Evolutionary conservation across 495 filamentous ascomycete genomes (phyloP).

Genomic region (Aspergillus cavernicola): DNA sequence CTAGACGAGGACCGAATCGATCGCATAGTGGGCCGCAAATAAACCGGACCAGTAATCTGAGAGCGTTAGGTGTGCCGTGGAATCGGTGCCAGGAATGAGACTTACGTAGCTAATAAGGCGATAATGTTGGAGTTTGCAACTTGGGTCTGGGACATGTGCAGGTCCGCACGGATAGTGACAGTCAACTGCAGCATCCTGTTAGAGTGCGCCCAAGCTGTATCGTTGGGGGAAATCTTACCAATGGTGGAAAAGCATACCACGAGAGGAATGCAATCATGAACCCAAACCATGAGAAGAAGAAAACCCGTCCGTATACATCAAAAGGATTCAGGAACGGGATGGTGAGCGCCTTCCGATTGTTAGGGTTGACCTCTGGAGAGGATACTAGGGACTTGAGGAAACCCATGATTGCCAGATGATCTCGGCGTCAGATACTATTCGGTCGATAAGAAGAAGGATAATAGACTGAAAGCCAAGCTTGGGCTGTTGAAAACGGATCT

Average conservation of each 20-base stretch:
- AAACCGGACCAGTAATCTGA: constrained; percentile 74
- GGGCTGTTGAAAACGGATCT: not conserved
- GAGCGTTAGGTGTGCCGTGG: constrained; percentile 15
- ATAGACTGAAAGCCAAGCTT: constrained; percentile 1
- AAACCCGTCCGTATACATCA: constrained; percentile 81
- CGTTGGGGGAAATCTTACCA: constrained; percentile 48
- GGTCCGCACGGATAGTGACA: constrained; percentile 72
- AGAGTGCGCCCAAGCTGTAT: not conserved
- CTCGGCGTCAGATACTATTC: not conserved
- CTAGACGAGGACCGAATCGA: constrained; percentile 73
- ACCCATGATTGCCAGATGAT: constrained; percentile 12
- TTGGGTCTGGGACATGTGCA: constrained; percentile 65
- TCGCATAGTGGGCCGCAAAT: constrained; percentile 82
- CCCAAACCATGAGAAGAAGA: constrained; percentile 92
- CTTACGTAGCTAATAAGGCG: constrained; percentile 80
- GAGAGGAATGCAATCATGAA: constrained; percentile 96
- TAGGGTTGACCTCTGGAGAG: constrained; percentile 59
- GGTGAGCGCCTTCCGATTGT: constrained; percentile 74
- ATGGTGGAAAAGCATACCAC: constrained; percentile 79
- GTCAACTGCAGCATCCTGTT: constrained; percentile 53
- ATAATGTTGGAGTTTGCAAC: constrained; percentile 91
- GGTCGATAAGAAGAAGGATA: not conserved
- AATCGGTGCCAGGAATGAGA: not conserved
- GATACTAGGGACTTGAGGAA: constrained; percentile 27
- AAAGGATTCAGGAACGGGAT: constrained; percentile 79